A percentile compares a stretch with the other conserved stretches of the same genome.
These are phyloP conservation scores for Escallonia herrerae DNA, from an alignment of 129 eudicot genomes.

Conservation along the genomic window DNA sequence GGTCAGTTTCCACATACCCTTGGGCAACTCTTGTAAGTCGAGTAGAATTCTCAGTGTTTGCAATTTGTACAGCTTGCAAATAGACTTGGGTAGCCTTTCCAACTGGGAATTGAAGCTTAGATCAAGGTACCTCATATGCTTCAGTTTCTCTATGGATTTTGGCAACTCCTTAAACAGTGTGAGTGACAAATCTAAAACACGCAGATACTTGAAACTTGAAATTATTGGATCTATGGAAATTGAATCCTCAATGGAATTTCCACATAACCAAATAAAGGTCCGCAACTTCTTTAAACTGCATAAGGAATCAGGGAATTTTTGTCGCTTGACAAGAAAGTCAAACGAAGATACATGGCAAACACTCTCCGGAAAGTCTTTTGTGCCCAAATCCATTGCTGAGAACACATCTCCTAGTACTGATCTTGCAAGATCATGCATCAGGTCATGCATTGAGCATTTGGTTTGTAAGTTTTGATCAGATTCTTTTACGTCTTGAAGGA, in stretches of 20 bases:
- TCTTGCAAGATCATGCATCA: conserved; percentile 13
- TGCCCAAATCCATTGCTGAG: background rate
- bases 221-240: background rate
- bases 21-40: conserved; percentile 3
- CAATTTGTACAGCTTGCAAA: conserved; percentile 13
- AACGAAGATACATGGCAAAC: conserved; percentile 3
- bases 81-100: background rate
- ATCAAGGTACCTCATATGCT: conserved; percentile 10
- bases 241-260: background rate
- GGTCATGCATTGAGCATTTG: conserved; percentile 18
- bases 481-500: conserved; percentile 15
- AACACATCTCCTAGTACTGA: conserved; percentile 13
- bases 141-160: background rate
- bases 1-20: background rate
- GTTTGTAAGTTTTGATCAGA: background rate
- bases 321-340: background rate
- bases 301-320: background rate
- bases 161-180: background rate
- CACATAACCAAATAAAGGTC: conserved; percentile 8
- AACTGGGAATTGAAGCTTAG: background rate
- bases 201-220: background rate
- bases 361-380: conserved; percentile 1
- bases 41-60: background rate
- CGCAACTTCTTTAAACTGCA: conserved; percentile 1
- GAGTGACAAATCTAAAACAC: background rate